Evolutionary conservation across 305 asterid genomes (phyloP), one percentile per base, ranked within the genome.

Genomic region (Euphrasia arctica): DNA sequence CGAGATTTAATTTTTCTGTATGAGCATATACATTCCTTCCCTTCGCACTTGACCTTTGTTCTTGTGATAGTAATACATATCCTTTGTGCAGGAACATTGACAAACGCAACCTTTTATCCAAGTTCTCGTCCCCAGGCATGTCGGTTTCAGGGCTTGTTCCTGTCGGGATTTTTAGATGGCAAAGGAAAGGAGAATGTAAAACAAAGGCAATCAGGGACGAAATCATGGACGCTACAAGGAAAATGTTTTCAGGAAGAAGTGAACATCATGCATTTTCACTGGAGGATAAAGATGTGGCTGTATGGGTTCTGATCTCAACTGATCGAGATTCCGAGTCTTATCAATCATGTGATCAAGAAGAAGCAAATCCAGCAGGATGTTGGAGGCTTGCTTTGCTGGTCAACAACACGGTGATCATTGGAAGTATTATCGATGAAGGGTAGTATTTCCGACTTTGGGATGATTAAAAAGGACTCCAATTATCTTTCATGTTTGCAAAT

Each of bases 351-450:
- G 79, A 78, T 66, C 74, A 57, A 75, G 80, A 54, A 75, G 82
- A 73, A 62, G 64, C 64, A 42, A 66, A 69, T 13, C 51, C 54
- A 55, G 64, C 56, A 60, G 70, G 69, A 64, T 70, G 70, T 56
- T 90, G 96, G 96, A 82, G 80, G 82, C 97, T 94, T 52, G 96
- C 95, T 73, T 67, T 94, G 73, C 74, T 86, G 79, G 73, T 81
- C 68, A 82, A 94, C 75, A 75, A 81, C 74, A 85, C 42, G 34
- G 79, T 94, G 79, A 78, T 90, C 72, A 68, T 74, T 60, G 96
- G 96, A 70, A 83, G 81, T 72, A 68, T 79, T 29, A 57, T 90
- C 68, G 95, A 85, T 70, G 68, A 62, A 65, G 86, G 96, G 99
- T 93, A 81, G 39, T 31, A 58, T 62, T 58, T 49, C 63, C 15